Evolutionary conservation across 805 yeast species (phyloP).

Genomic region (Metschnikowia shivogae): DNA sequence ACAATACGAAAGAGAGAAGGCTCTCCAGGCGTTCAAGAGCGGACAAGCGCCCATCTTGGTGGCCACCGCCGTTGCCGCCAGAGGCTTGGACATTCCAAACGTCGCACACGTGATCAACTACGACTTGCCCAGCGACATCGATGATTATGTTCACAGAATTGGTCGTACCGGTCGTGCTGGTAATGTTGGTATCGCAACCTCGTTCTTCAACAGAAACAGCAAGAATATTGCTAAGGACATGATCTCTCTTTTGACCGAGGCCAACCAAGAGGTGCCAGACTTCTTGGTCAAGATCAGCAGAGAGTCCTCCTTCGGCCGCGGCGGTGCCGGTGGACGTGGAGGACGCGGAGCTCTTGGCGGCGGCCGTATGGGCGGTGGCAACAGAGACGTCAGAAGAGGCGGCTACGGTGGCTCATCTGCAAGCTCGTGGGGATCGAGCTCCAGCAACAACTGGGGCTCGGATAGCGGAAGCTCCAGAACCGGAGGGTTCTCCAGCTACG

Average conservation of each 20-base stretch:
- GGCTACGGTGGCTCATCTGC: constrained; percentile 31
- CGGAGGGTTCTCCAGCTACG: constrained; percentile 30
- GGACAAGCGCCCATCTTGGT: constrained; percentile 93
- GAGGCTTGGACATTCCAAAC: constrained; percentile 99
- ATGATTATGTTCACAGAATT: constrained; percentile 98
- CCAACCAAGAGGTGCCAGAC: constrained; percentile 95
- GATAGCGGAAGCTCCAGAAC: constrained; percentile 23
- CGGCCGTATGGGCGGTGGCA: constrained; percentile 34
- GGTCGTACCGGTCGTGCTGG: constrained; percentile 99
- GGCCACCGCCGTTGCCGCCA: constrained; percentile 99
- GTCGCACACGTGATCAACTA: constrained; percentile 97
- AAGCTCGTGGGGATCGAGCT: constrained; percentile 18
- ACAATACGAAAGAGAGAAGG: constrained; percentile 96
- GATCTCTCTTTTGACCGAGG: constrained; percentile 83
- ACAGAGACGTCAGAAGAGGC: constrained; percentile 50
- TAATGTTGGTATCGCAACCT: constrained; percentile 97
- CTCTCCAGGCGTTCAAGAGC: constrained; percentile 86
- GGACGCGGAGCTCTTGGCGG: constrained; percentile 49
- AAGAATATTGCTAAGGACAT: constrained; percentile 83
- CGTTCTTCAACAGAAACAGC: constrained; percentile 96
- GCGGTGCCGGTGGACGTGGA: constrained; percentile 37
- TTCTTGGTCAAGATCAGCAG: constrained; percentile 78
- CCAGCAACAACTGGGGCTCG: constrained; percentile 18
- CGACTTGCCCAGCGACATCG: constrained; percentile 95
- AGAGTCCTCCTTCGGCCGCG: constrained; percentile 56